Evolutionary conservation across 352 stramenopile species (phyloP), one percentile per base, ranked within the genome.

Genomic region (Phytophthora capsici): DNA sequence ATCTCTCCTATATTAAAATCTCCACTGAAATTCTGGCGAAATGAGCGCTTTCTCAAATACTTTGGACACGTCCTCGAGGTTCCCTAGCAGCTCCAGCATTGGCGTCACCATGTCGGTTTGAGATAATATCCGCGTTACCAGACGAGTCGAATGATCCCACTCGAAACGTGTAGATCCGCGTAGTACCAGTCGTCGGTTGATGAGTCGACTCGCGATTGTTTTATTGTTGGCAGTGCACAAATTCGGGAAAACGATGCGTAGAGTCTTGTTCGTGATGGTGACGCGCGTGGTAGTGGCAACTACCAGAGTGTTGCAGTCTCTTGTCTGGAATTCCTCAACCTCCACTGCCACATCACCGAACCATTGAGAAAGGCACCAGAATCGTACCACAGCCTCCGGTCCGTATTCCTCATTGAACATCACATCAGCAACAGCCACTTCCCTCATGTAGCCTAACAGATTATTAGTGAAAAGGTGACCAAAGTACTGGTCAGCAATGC

Each of bases 21-120:
- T 52, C 25, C 45, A 52, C 25, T 40, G 45, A 9, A 52, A 52
- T 25, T 52, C 45, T 3, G 45, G 45, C 7, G 45, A 38, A 38
- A 52, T 40, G 0, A 52, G 23, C 6, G 45, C 45, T 12, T 52
- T 32, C 23, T 52, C 45, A 25, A 52, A 52, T 14, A 52, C 45
- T 52, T 8, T 25, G n/a, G 45, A 36, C 17, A 38, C 45, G 8
- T 52, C 45, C 8, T 52, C 16, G 6, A 38, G 16, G 7, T 38
- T 52, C 12, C 16, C 25, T 30, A 52, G 23, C 28, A 52, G 9
- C 16, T 25, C 23, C 25, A 52, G 8, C 25, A 52, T 52, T 8
- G 25, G 45, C 2, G 45, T 52, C 16, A 52, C 2, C 45, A 52
- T 36, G 7, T 52, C 34, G 7, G 14, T 41, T 41, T 41, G 36